These are phyloP conservation scores for Alternaria sp. DNA, from an alignment of 2,329 filamentous ascomycete genomes.

Conservation along the genomic window DNA sequence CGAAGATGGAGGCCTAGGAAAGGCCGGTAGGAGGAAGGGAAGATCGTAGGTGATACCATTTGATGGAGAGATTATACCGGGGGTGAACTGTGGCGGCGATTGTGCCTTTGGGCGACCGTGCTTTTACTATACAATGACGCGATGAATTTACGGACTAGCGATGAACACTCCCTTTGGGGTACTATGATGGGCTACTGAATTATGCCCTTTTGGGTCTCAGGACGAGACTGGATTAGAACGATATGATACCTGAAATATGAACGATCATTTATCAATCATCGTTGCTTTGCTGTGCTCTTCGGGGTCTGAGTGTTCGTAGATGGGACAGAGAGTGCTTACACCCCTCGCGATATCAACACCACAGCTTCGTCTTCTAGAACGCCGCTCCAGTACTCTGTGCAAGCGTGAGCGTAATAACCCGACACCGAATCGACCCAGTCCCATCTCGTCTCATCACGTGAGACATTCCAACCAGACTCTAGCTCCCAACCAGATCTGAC, in stretches of 20 bases:
- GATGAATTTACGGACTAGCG: not conserved
- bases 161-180: not conserved
- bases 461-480: rapidly evolving
- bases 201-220: not conserved
- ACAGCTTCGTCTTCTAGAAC: not conserved
- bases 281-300: not conserved
- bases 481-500: not conserved
- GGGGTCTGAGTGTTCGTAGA: not conserved
- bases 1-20: conserved; percentile 27
- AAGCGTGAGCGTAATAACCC: not conserved
- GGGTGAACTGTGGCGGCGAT: not conserved
- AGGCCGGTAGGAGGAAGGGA: conserved; percentile 31
- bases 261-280: not conserved
- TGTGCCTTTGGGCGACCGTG: not conserved
- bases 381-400: not conserved
- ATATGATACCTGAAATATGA: not conserved
- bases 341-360: not conserved
- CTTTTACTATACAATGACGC: not conserved
- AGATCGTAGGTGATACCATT: not conserved
- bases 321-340: not conserved
- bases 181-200: not conserved
- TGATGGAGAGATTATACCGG: not conserved
- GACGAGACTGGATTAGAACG: not conserved
- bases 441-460: not conserved
- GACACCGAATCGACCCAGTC: not conserved